phyloP scores from a whole-genome alignment of 2,329 filamentous ascomycete species.

The Trichoderma aggressivum region DNA sequence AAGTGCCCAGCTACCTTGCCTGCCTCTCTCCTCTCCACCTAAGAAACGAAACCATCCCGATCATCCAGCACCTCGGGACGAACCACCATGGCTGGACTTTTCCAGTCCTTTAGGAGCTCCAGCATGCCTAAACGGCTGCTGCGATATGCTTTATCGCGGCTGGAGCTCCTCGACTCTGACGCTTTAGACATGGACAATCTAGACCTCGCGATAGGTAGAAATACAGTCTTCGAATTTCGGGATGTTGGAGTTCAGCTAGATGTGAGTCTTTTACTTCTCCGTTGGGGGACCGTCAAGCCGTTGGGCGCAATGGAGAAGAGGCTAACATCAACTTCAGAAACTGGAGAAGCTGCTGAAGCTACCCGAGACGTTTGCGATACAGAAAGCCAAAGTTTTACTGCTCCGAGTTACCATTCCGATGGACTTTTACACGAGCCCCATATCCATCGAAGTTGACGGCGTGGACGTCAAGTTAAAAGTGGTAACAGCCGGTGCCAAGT shows the following conservation, averaged over 20 bases:
- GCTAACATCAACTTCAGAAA: slow-evolving; percentile 55
- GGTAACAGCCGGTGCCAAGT: slow-evolving; percentile 29
- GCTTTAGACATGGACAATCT: slow-evolving; percentile 81
- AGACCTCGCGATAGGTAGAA: slow-evolving; percentile 77
- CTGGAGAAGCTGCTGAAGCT: slow-evolving; percentile 71
- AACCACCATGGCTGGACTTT: slow-evolving; percentile 64
- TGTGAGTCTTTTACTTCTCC: slow-evolving; percentile 42
- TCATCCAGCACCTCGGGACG: background rate
- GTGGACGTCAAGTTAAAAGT: slow-evolving; percentile 68
- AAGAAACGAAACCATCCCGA: background rate
- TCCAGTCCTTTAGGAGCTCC: slow-evolving; percentile 62
- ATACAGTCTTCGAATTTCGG: slow-evolving; percentile 78
- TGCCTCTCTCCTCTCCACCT: background rate
- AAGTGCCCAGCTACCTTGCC: background rate
- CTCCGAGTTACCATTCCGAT: slow-evolving; percentile 82
- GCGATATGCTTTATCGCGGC: slow-evolving; percentile 75
- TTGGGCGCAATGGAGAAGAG: slow-evolving; percentile 23
- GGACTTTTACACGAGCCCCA: slow-evolving; percentile 81
- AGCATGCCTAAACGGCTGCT: slow-evolving; percentile 87
- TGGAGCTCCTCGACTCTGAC: slow-evolving; percentile 86
- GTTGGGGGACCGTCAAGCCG: background rate
- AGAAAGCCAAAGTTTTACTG: slow-evolving; percentile 69
- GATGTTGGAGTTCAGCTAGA: slow-evolving; percentile 79
- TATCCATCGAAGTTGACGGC: slow-evolving; percentile 76
- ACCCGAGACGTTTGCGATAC: slow-evolving; percentile 66